Percentiles rank a stretch among this genome's conserved stretches.
Evolutionary conservation across 176 grass and related monocot species (phyloP).

Genomic region (Echinochloa phyllopogon): DNA sequence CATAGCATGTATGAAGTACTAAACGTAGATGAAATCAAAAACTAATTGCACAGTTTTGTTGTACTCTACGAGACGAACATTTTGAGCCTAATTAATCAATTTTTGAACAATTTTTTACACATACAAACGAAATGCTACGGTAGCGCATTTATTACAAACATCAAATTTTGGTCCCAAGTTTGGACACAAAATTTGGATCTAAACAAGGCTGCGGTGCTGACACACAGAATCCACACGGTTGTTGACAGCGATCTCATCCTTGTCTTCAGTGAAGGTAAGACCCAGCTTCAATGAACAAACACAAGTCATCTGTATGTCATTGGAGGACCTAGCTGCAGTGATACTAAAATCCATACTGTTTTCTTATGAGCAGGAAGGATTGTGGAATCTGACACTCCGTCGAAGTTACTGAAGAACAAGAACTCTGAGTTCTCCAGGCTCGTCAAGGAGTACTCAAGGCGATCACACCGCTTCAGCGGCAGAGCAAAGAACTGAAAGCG

Average conservation of each 20-base stretch:
- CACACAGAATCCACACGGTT: slow-evolving; percentile 92
- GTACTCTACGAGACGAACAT: too few relatives aligned
- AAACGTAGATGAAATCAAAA: too few relatives aligned
- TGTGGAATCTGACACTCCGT: slow-evolving; percentile 71
- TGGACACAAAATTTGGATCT: too few relatives aligned
- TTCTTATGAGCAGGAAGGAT: slow-evolving; percentile 69
- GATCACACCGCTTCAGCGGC: slow-evolving; percentile 58
- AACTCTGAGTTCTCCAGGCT: slow-evolving; percentile 87
- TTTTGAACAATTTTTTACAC: too few relatives aligned
- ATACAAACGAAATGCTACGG: too few relatives aligned
- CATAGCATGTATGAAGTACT: too few relatives aligned
- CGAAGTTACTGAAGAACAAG: slow-evolving; percentile 74
- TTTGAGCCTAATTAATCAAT: too few relatives aligned
- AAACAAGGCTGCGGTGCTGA: too few relatives aligned
- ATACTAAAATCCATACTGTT: slow-evolving; percentile 3
- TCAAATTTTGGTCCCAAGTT: too few relatives aligned
- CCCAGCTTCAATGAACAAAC: not conserved
- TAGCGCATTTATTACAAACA: too few relatives aligned
- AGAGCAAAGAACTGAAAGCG: not conserved
- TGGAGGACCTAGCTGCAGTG: not conserved
- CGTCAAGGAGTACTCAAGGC: slow-evolving; percentile 79
- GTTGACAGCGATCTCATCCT: slow-evolving; percentile 92
- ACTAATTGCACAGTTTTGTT: too few relatives aligned
- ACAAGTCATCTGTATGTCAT: slow-evolving; percentile 24
- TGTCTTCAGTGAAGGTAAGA: slow-evolving; percentile 82